Percentiles rank a stretch among this genome's conserved stretches.
These are phyloP conservation scores for Mycena belliarum DNA, from an alignment of 768 basidiomycete genomes.

Conservation along the genomic window DNA sequence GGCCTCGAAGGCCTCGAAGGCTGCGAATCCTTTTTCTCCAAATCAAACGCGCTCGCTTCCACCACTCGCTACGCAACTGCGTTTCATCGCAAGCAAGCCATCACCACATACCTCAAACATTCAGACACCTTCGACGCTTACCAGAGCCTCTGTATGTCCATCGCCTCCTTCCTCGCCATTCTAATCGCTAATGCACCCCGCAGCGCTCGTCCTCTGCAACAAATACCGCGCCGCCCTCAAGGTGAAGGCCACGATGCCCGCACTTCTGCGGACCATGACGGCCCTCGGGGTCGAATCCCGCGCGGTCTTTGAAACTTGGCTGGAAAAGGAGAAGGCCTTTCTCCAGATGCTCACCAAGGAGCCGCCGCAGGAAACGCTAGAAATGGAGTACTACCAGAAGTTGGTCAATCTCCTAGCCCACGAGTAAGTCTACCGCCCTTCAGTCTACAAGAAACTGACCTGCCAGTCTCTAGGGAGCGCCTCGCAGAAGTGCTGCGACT, in stretches of 20 bases:
- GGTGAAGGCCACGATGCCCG: too few species aligned
- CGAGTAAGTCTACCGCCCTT: too few species aligned
- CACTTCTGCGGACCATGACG: too few species aligned
- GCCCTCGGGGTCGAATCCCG: too few species aligned
- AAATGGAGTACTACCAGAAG: constrained; percentile 2
- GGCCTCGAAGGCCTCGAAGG: too few species aligned
- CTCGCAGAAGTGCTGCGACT: background rate
- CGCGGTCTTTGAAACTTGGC: background rate
- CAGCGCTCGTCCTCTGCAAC: background rate
- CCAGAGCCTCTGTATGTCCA: too few species aligned
- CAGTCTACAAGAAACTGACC: background rate
- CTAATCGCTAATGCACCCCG: background rate
- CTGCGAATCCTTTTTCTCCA: too few species aligned
- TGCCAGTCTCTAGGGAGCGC: background rate
- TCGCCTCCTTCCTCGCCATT: too few species aligned
- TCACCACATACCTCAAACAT: background rate
- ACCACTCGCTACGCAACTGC: too few species aligned
- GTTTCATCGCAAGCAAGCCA: constrained; percentile 9
- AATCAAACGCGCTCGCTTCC: too few species aligned
- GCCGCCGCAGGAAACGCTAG: background rate
- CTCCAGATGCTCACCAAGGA: background rate
- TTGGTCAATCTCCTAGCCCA: too few species aligned
- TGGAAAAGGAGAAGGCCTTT: background rate
- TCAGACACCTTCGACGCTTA: background rate
- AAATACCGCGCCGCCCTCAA: too few species aligned